Evolutionary conservation across 306 rosid genomes (phyloP), one percentile per base, ranked within the genome.

Genomic region (Pueraria montana): DNA sequence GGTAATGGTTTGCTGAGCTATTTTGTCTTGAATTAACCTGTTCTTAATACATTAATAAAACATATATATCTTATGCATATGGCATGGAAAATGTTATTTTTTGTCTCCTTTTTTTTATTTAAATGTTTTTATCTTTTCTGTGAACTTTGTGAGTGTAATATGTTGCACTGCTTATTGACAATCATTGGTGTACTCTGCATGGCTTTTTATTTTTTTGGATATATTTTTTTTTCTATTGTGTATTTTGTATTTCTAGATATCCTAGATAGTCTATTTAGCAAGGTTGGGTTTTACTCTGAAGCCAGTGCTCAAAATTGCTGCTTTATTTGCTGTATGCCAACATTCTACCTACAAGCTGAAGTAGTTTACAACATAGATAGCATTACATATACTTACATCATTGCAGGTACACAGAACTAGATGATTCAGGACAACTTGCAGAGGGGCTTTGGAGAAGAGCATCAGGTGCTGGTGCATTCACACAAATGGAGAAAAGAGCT

Each of bases 361-460:
- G 72, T 43, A 65, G 65, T 45, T 80, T 24, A 74, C 62, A 49
- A 56, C 32, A 26, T 30, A 72, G 62, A 82, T 82, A 62, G 40
- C 21, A 73, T 55, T 74, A 42, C 84, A 45, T 86, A 49, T 70
- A 69, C 65, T 80, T 78, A 63, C 55, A 78, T 77, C 64, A 75
- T 78, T 77, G 67, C 83, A 95, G 99, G 79, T 87, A 91, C 81
- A 80, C 93, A 50, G 65, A 80, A 81, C 88, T 87, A 48, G 96
- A 89, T 59, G 83, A 80, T 83, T 86, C 85, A 14, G 86, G 88
- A 79, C 73, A 87, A 66, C 96, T 92, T 48, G 87, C 97, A 10
- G 92, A 91, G 16, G 99, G 96, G 79, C 99, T 95, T 68, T 93
- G 98, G 98, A 87, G 91, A 85, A 85, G 98, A 83, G 98, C 98